A percentile compares a stretch with the other conserved stretches of the same genome.
These are phyloP conservation scores for Arthroderma sp. DNA, from an alignment of 2,329 filamentous ascomycete genomes.

Conservation along the genomic window DNA sequence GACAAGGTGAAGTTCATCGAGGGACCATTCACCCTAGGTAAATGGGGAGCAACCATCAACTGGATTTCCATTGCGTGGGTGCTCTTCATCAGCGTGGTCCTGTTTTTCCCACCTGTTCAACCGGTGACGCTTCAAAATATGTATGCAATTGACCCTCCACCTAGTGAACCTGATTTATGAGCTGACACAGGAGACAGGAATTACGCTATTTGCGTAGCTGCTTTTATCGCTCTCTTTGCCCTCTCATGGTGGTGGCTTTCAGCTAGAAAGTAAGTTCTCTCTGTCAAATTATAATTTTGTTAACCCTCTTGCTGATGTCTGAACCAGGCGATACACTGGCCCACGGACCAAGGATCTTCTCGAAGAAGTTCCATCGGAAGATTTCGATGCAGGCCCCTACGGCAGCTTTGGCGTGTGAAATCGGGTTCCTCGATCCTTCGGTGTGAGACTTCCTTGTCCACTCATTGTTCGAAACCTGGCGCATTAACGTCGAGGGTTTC, in stretches of 20 bases:
- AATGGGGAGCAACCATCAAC: constrained; percentile 45
- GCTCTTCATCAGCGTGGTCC: constrained; percentile 49
- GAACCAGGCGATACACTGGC: constrained; percentile 44
- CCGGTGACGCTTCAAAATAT: constrained; percentile 41
- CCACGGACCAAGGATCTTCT: constrained; percentile 45
- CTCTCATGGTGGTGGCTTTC: constrained; percentile 38
- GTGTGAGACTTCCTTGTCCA: too few species aligned
- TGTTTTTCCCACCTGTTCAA: constrained; percentile 41
- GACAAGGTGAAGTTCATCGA: constrained; percentile 42
- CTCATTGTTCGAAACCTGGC: too few species aligned
- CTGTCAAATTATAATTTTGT: not conserved
- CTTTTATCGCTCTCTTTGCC: constrained; percentile 39
- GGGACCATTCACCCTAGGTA: constrained; percentile 47
- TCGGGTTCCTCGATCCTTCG: too few species aligned
- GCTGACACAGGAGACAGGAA: constrained; percentile 27
- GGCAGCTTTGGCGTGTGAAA: not conserved
- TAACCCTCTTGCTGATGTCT: not conserved
- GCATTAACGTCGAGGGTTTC: too few species aligned
- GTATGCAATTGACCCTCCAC: constrained; percentile 19
- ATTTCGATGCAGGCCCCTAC: constrained; percentile 14
- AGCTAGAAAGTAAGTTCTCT: constrained; percentile 27
- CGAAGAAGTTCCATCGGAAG: constrained; percentile 25
- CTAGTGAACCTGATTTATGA: not conserved
- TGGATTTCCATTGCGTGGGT: constrained; percentile 49
- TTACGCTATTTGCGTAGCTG: constrained; percentile 38